Evolutionary conservation across 129 eudicot genomes (phyloP), one percentile per base, ranked within the genome.

Genomic region (Tagetes patula): DNA sequence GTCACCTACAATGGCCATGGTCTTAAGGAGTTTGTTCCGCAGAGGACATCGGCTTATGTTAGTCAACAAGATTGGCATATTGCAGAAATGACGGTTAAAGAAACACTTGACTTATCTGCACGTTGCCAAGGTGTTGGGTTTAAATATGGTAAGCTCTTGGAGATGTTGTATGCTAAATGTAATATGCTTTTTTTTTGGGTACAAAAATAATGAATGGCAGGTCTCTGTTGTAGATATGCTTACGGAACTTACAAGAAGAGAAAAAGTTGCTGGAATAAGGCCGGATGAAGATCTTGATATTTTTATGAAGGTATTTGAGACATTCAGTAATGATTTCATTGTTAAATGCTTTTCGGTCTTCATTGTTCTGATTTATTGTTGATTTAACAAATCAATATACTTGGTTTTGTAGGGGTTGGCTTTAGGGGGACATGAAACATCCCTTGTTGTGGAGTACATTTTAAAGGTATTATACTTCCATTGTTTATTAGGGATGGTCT

Each of bases 271-370:
- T 56, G 91, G 90, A 78, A 78, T 82, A 39, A 86, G 88, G 75
- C 96, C 99, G n/a, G 97, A 95, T 78, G 99, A 95, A 82, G 99
- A 95, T 89, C 94, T 95, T 58, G 99, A 95, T 69, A 84, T 95
- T 60, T 90, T 95, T 79, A 85, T 95, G 91, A 95, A 95, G 94
- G 99, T 95, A 75, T 45, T 3, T 49, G 40, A 34, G 72, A 58
- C 63, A 68, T 56, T 83, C 5, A 5, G 42, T 43, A 10, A 60
- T 56, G 50, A 53, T 71, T 80, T 74, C 60, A 6, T 60, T 13
- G 20, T 41, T 14, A 54, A 36, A 39, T 6, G 20, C 41, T 65
- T 0, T 40, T 65, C 8, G 3, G 20, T 60, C 71, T 64, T 63
- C 63, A 33, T 20, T 36, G 46, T 68, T 46, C 53, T 13, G 20